Conservation (phyloP, 495 filamentous ascomycete genomes). For the Lophium mytilinum region DNA sequence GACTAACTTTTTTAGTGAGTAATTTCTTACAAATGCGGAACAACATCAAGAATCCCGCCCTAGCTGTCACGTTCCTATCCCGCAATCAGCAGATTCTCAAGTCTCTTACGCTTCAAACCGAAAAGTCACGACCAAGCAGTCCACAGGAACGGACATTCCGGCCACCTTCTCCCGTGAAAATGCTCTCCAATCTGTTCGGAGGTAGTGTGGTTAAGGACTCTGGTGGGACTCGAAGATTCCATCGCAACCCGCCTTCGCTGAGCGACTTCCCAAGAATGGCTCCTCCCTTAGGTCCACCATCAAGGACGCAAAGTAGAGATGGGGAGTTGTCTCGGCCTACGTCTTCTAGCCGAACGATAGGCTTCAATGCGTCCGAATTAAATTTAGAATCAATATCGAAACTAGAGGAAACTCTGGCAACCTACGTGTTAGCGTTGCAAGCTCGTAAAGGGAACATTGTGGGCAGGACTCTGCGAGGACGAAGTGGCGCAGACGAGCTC, state of each 20-base stretch:
- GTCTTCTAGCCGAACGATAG: conserved; percentile 19
- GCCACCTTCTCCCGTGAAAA: conserved; percentile 78
- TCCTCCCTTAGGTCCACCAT: conserved; percentile 17
- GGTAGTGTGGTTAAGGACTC: conserved; percentile 32
- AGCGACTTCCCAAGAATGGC: conserved; percentile 31
- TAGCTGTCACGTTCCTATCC: conserved; percentile 56
- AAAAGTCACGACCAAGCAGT: conserved; percentile 49
- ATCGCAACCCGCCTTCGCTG: conserved; percentile 23
- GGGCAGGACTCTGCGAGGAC: conserved; percentile 60
- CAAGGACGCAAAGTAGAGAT: conserved; percentile 23
- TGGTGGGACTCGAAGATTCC: conserved; percentile 21
- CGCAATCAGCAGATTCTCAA: conserved; percentile 68
- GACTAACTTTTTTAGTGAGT: conserved; percentile 37
- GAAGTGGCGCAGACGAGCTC: conserved; percentile 66
- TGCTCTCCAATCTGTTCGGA: conserved; percentile 75
- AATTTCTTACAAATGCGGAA: conserved; percentile 62
- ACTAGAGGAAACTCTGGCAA: conserved; percentile 78
- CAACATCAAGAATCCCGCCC: conserved; percentile 55
- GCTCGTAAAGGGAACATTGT: conserved; percentile 80
- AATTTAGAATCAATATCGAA: conserved; percentile 51
- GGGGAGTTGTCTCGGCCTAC: conserved; percentile 24
- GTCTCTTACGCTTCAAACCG: conserved; percentile 49
- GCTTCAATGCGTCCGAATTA: conserved; percentile 16
- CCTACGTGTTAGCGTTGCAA: conserved; percentile 73
- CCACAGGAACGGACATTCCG: conserved; percentile 52